Percentiles rank a stretch among this genome's conserved stretches.
These are phyloP conservation scores for Corynascus novoguineensis DNA, from an alignment of 495 filamentous ascomycete genomes.

Conservation along the genomic window DNA sequence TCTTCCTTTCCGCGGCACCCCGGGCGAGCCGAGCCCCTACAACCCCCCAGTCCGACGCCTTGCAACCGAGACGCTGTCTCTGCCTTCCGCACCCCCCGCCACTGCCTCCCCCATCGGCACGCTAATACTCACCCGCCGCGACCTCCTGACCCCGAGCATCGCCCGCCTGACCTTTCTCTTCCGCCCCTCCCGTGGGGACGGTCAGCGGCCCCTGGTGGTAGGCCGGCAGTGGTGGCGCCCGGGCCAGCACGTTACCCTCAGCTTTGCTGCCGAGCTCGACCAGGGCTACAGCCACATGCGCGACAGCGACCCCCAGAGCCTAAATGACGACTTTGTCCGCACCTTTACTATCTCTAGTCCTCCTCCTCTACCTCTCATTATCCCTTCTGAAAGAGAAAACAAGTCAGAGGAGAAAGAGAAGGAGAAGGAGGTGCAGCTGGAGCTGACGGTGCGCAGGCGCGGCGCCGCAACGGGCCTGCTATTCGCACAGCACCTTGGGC, in stretches of 20 bases:
- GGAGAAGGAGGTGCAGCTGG: constrained; percentile 44
- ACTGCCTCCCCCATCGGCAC: constrained; percentile 20
- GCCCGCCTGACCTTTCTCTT: constrained; percentile 58
- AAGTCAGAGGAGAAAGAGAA: background rate
- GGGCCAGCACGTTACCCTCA: constrained; percentile 70
- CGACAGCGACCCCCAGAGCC: constrained; percentile 64
- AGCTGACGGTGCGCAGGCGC: constrained; percentile 64
- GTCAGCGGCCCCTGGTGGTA: background rate
- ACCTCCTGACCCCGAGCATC: constrained; percentile 58
- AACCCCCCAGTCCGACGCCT: constrained; percentile 44
- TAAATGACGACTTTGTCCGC: constrained; percentile 78
- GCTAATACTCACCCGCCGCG: constrained; percentile 51
- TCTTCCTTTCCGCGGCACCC: constrained; percentile 59
- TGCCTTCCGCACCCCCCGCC: background rate
- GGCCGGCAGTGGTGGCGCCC: constrained; percentile 45
- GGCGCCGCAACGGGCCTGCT: constrained; percentile 63
- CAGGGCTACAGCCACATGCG: constrained; percentile 75
- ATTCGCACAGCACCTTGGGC: constrained; percentile 46
- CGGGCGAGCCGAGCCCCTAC: constrained; percentile 61
- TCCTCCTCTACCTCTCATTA: constrained; percentile 26
- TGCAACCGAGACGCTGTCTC: constrained; percentile 21
- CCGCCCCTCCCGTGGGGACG: constrained; percentile 12
- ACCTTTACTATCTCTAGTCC: constrained; percentile 71
- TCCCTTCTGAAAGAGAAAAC: no score
- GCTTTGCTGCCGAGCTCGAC: constrained; percentile 61